Conservation (phyloP, 2,329 filamentous ascomycete species). For the Trichoderma arundinaceum region DNA sequence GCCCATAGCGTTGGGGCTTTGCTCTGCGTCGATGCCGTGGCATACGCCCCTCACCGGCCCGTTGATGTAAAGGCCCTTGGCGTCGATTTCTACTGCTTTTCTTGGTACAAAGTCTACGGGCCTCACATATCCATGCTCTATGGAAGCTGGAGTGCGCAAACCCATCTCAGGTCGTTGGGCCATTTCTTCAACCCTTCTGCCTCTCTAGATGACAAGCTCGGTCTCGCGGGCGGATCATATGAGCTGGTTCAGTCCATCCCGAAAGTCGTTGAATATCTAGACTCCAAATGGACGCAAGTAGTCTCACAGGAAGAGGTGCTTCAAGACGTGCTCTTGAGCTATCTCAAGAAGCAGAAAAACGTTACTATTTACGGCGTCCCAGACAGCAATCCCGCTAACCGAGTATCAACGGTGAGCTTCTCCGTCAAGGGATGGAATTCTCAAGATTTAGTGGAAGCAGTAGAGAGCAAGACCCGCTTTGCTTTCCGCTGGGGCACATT, state of each 20-base stretch:
- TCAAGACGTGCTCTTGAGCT: conserved; percentile 63
- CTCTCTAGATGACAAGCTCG: conserved; percentile 70
- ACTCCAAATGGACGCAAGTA: conserved; percentile 57
- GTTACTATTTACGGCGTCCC: conserved; percentile 65
- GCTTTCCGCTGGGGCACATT: conserved; percentile 72
- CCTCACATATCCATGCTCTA: conserved; percentile 77
- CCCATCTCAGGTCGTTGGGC: conserved; percentile 59
- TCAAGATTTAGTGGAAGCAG: conserved; percentile 63
- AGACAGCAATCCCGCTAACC: conserved; percentile 51
- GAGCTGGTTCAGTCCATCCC: conserved; percentile 70
- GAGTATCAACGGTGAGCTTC: conserved; percentile 73
- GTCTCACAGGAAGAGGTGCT: conserved; percentile 64
- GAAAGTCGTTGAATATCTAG: conserved; percentile 66
- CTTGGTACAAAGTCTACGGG: conserved; percentile 84
- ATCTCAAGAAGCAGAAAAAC: conserved; percentile 58
- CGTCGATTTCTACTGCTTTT: conserved; percentile 79
- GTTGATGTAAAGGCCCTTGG: conserved; percentile 71
- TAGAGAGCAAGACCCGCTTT: conserved; percentile 63
- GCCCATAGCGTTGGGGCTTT: conserved; percentile 61
- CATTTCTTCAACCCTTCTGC: conserved; percentile 70
- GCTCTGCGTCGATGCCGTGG: conserved; percentile 76
- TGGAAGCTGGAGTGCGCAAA: conserved; percentile 61
- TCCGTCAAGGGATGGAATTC: conserved; percentile 62
- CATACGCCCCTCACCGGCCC: conserved; percentile 73
- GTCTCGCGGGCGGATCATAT: conserved; percentile 71